Evolutionary conservation across 2,329 filamentous ascomycete genomes (phyloP).

Genomic region (Huntiella abstrusa): DNA sequence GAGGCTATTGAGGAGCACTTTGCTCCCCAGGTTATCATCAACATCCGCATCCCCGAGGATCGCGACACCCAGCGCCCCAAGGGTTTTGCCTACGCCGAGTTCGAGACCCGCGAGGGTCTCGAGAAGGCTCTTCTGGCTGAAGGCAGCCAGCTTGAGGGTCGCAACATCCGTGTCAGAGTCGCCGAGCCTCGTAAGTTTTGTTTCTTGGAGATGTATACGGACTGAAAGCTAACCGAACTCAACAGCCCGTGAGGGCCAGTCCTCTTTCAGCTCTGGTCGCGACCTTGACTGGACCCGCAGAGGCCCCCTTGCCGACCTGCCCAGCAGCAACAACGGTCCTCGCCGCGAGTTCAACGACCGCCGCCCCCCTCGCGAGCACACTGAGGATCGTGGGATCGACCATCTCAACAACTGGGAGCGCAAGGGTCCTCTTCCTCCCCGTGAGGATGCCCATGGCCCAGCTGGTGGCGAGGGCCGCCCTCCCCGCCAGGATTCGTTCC

Average conservation of each 20-base stretch:
- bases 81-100: constrained; percentile 96
- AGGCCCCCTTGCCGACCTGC: constrained; percentile 65
- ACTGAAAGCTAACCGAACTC: background rate
- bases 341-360: constrained; percentile 40
- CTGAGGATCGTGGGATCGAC: constrained; percentile 56
- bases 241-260: constrained; percentile 4
- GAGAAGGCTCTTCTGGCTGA: constrained; percentile 78
- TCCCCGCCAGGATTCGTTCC: constrained; percentile 37
- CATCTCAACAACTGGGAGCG: constrained; percentile 89
- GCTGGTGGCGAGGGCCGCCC: constrained; percentile 37
- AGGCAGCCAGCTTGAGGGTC: constrained; percentile 66
- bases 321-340: constrained; percentile 39
- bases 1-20: constrained; percentile 78
- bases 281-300: constrained; percentile 90
- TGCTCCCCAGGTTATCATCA: constrained; percentile 64
- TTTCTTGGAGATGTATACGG: no score
- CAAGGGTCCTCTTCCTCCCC: constrained; percentile 72
- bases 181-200: constrained; percentile 76
- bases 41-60: constrained; percentile 91
- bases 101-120: constrained; percentile 67
- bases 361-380: constrained; percentile 40
- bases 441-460: constrained; percentile 27
- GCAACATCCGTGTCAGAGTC: constrained; percentile 82
- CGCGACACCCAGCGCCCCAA: constrained; percentile 86
- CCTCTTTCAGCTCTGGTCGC: constrained; percentile 42